These are phyloP conservation scores for Mikania micrantha DNA, from an alignment of 129 eudicot species.

Conservation along the genomic window DNA sequence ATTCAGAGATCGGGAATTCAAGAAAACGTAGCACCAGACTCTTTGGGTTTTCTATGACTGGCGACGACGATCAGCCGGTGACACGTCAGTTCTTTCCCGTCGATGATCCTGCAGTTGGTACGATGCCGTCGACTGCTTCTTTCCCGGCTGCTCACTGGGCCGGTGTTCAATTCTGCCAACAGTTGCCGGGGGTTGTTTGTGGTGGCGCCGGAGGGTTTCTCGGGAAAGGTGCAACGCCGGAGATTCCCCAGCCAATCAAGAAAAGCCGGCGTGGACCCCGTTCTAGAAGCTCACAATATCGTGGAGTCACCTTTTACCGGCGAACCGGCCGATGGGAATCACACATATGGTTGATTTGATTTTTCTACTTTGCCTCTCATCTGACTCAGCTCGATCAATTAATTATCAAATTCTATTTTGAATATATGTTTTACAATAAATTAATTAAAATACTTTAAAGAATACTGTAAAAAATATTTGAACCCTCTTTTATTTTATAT, in stretches of 20 bases:
- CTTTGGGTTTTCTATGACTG: neutral
- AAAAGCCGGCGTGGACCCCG: conserved; percentile 98
- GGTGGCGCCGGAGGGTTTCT: neutral
- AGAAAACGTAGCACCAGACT: neutral
- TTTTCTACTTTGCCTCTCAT: too few relatives aligned
- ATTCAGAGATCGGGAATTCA: conserved; percentile 4
- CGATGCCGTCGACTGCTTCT: neutral
- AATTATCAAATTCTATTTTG: too few relatives aligned
- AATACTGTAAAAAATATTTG: too few relatives aligned
- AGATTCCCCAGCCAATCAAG: conserved; percentile 57
- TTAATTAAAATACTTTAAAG: too few relatives aligned
- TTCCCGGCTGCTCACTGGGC: conserved; percentile 79
- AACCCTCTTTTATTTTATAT: too few relatives aligned
- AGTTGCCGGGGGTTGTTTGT: conserved; percentile 28
- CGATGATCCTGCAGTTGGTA: conserved; percentile 30
- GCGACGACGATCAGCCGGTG: conserved; percentile 50
- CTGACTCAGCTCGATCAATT: too few relatives aligned
- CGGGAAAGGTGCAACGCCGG: conserved; percentile 15
- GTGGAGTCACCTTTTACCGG: conserved; percentile 5
- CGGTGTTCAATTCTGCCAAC: conserved; percentile 59
- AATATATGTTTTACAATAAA: too few relatives aligned
- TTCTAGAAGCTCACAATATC: conserved; percentile 9
- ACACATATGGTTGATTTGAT: neutral
- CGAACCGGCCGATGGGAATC: conserved; percentile 11
- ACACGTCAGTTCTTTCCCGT: conserved; percentile 86